These are phyloP conservation scores for Ampelocalamus luodianensis DNA, from an alignment of 176 grass and related monocot species.

Conservation along the genomic window DNA sequence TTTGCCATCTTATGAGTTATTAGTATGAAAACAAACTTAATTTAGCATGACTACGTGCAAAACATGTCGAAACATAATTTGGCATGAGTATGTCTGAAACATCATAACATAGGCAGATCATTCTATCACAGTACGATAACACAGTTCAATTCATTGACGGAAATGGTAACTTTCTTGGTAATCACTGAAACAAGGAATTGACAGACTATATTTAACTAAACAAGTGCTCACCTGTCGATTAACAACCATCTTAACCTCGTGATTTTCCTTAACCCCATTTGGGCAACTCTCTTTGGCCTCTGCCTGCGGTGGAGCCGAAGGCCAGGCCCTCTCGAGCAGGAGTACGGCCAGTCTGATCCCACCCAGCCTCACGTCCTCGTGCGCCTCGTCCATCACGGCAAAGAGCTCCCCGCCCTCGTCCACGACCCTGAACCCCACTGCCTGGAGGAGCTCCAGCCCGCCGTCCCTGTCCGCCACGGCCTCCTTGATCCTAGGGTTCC, in stretches of 20 bases:
- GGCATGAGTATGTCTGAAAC: neutral
- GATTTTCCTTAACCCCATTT: conserved; percentile 16
- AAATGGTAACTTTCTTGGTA: neutral
- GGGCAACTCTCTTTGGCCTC: conserved; percentile 33
- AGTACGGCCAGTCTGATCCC: conserved; percentile 60
- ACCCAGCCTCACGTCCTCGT: conserved; percentile 44
- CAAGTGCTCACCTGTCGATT: conserved; percentile 73
- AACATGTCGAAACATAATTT: neutral
- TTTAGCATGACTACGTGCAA: neutral
- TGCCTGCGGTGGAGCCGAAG: conserved; percentile 1
- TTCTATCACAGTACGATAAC: neutral
- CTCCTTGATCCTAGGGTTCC: conserved; percentile 92
- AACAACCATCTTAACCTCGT: conserved; percentile 42
- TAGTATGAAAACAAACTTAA: neutral
- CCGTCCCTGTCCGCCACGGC: conserved; percentile 66
- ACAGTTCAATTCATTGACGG: neutral
- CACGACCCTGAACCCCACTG: conserved; percentile 61
- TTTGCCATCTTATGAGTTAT: neutral
- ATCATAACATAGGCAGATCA: neutral
- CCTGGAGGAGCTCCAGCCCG: conserved; percentile 76
- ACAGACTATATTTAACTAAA: neutral
- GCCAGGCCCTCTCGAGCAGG: conserved; percentile 60
- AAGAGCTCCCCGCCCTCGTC: conserved; percentile 80
- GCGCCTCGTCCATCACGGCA: conserved; percentile 68
- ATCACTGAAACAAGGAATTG: neutral